Percentiles rank a stretch among this genome's conserved stretches.
Conservation (phyloP, 305 asterid genomes). For the Withania somnifera region DNA sequence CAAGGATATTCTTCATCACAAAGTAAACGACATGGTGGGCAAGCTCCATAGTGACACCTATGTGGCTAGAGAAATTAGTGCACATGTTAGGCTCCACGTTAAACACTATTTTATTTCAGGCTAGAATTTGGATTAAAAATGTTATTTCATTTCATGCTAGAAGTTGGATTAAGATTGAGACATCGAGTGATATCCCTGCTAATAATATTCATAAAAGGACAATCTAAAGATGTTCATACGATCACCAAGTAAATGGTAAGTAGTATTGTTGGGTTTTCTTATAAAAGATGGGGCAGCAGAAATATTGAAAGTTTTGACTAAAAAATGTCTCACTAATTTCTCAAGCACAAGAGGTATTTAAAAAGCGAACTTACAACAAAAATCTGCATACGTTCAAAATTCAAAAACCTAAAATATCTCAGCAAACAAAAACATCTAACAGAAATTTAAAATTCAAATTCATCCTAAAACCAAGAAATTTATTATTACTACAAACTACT, state of each 20-base stretch:
- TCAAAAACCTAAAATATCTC: no score
- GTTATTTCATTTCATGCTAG: neutral
- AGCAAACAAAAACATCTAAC: no score
- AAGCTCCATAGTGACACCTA: conserved; percentile 90
- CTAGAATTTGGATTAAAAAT: neutral
- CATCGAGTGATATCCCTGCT: neutral
- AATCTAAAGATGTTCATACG: neutral
- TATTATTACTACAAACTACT: no score
- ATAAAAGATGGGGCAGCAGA: no score
- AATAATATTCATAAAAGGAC: neutral
- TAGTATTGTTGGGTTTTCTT: no score
- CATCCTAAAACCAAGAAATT: no score
- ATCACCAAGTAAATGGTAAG: neutral
- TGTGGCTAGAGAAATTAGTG: conserved; percentile 53
- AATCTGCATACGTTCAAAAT: no score
- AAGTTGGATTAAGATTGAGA: neutral
- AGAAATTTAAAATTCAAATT: no score
- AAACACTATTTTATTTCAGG: neutral
- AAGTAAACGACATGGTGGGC: conserved; percentile 63
- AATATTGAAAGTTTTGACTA: no score
- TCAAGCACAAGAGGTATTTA: no score
- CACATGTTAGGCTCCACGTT: neutral
- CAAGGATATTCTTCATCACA: conserved; percentile 73
- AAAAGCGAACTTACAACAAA: no score
- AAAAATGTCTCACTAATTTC: no score